Evolutionary conservation across 805 yeast genomes (phyloP), one percentile per base, ranked within the genome.

Genomic region (Metschnikowia arizonensis): DNA sequence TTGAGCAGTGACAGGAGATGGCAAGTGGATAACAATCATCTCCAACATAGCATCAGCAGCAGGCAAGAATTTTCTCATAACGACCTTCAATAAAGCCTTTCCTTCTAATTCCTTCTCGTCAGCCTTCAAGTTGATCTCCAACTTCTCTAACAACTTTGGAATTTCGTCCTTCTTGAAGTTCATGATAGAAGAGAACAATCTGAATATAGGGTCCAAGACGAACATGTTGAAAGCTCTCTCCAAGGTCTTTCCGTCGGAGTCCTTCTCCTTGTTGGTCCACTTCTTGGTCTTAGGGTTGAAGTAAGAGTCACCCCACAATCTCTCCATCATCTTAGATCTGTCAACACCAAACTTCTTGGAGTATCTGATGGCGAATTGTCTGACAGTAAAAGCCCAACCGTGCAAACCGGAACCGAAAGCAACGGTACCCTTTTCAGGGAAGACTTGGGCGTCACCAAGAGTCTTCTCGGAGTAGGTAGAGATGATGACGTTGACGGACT

Each of bases 191-290:
- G 88, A 76, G 72, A 91, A 90, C 72, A 91, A 83, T 80, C 95
- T 87, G 89, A 90, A 91, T 78, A 91, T 91, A 72, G 99, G 99
- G 81, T 91, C 98, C 75, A 91, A 81, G 58, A 91, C 87, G 79
- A 91, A 93, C 95, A 88, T 88, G 90, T 87, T 88, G 95, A 91
- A 91, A 68, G 98, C 97, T 84, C 99, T 89, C 79, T 91, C 98
- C 69, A 91, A 83, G 50, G 82, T 74, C 79, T 88, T 85, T 66
- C 99, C 99, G 64, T 84, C 87, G 65, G 97, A 95, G 67, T 89
- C 97, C 72, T 83, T 88, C 65, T 82, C 95, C 77, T 85, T 86
- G 89, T 82, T 88, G 64, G 97, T 78, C 98, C 98, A 91, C 79
- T 91, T 91, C 86, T 90, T 91, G 77, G 98, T 91, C 87, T 90